Conservation (phyloP, 345 rosid species). For the Citrus trifoliata region DNA sequence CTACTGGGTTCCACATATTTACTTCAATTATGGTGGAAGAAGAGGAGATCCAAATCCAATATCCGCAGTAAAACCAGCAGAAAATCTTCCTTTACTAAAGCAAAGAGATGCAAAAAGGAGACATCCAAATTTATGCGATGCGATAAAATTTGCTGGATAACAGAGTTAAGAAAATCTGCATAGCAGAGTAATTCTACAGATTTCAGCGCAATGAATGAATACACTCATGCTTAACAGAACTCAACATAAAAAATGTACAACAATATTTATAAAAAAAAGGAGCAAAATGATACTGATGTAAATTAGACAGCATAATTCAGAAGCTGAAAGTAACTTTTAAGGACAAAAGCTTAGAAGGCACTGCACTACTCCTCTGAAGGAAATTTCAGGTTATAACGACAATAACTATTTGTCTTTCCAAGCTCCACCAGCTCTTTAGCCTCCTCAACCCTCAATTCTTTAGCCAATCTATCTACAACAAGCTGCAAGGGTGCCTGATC, state of each 20-base stretch:
- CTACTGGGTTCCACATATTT: too few relatives aligned
- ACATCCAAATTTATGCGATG: neutral
- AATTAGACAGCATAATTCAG: neutral
- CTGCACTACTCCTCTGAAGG: constrained; percentile 22
- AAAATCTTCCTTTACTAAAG: neutral
- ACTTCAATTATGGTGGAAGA: neutral
- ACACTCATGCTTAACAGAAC: neutral
- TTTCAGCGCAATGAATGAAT: neutral
- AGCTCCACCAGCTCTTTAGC: constrained; percentile 57
- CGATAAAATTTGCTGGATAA: neutral
- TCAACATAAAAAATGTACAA: neutral
- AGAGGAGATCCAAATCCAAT: too few relatives aligned
- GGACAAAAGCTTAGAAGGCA: neutral
- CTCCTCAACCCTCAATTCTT: constrained; percentile 45
- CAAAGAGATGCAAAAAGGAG: neutral
- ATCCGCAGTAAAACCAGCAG: too few relatives aligned
- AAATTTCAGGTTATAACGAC: constrained; percentile 34
- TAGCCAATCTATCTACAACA: constrained; percentile 49
- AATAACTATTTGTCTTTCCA: constrained; percentile 38
- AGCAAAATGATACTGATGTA: neutral
- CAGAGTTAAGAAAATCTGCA: neutral
- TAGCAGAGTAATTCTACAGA: neutral
- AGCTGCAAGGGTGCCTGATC: constrained; percentile 39
- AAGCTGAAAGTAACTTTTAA: neutral
- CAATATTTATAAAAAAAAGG: neutral